Percentiles rank a stretch among this genome's conserved stretches.
phyloP scores from a whole-genome alignment of 23 red algal species.

The Gracilaria vermiculophylla region DNA sequence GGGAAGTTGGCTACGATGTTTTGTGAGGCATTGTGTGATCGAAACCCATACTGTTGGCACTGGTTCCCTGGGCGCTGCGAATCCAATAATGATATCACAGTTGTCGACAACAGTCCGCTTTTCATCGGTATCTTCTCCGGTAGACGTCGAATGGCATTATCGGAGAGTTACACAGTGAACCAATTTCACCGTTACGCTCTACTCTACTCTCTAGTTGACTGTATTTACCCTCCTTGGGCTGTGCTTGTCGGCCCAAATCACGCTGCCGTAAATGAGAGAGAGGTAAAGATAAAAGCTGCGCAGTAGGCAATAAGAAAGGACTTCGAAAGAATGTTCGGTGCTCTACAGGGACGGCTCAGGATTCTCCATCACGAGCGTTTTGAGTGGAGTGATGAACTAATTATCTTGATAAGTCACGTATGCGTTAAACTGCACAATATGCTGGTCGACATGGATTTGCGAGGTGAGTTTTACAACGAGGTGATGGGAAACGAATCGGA shows the following conservation, averaged over 20 bases:
- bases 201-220: slow-evolving; percentile 44
- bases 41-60: slow-evolving; percentile 30
- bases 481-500: neutral
- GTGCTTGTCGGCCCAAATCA: neutral
- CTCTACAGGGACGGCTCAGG: slow-evolving; percentile 28
- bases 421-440: slow-evolving; percentile 65
- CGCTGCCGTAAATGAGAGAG: neutral
- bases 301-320: slow-evolving; percentile 36
- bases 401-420: slow-evolving; percentile 15
- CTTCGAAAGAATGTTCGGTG: slow-evolving; percentile 30
- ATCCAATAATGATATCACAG: no score
- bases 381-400: no score
- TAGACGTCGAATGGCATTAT: slow-evolving; percentile 3
- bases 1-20: slow-evolving; percentile 20
- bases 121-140: neutral
- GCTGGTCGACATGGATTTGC: slow-evolving; percentile 36
- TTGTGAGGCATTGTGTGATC: slow-evolving; percentile 22
- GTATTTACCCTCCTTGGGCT: no score
- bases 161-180: slow-evolving; percentile 15
- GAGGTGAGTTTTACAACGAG: slow-evolving; percentile 6
- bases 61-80: neutral
- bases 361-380: neutral
- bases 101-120: slow-evolving; percentile 24
- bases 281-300: neutral
- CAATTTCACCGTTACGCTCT: neutral